Evolutionary conservation across 148 eudicot species (phyloP), one percentile per base, ranked within the genome.

Genomic region (Chenopodium formosanum): DNA sequence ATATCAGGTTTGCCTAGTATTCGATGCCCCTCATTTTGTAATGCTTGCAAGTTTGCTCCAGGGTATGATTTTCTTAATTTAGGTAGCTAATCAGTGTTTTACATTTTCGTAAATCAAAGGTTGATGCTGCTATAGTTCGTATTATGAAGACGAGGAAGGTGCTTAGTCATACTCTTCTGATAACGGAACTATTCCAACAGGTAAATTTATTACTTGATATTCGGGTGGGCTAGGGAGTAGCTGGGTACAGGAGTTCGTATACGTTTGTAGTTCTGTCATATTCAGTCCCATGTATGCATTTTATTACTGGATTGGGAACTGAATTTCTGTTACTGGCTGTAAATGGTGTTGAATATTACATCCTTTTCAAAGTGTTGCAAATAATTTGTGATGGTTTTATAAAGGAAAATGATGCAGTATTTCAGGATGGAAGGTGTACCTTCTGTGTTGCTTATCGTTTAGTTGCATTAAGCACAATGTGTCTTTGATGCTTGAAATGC

Each of bases 121-220:
- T 95, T 83, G 99, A 95, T 86, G 99, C 99, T 85, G 99, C 99
- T 83, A 96, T 96, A 79, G 99, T 96, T 84, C 93, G 99, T 82
- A 92, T 96, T 67, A 96, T 96, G 99, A 96, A 96, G 94, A 96
- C 99, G 0, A 90, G 99, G 78, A 96, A 96, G 83, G 91, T 96
- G 81, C 92, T 94, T 50, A 96, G 99, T 81, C 99, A 96, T 84
- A 96, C 99, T 1, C 94, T 96, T 46, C 79, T 96, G 80, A 96
- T 96, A 76, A 96, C 99, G 19, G 99, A 96, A 85, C 94, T 96
- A 83, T 96, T 93, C 84, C 99, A 94, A 88, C 99, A 96, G 99
- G 99, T 95, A 79, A 68, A 19, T 1, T 52, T 11, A 32, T 37
- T 65, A 31, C 60, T 10, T 37, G 37, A 29, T 31, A 47, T 8